Conservation (phyloP, 2,329 filamentous ascomycete species). For the Beauveria sp. region DNA sequence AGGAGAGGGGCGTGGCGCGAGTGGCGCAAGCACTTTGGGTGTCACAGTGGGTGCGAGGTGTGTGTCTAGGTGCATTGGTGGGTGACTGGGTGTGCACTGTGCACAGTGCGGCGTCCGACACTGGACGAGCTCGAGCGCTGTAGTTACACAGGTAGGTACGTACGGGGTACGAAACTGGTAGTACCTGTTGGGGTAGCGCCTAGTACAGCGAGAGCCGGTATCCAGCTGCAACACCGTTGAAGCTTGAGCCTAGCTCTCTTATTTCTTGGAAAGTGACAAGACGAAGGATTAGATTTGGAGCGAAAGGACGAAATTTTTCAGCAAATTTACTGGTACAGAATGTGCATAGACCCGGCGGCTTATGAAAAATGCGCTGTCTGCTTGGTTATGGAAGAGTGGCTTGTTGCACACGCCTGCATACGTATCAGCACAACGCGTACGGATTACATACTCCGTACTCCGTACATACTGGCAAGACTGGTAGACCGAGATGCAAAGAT, state of each 20-base stretch:
- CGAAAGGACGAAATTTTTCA: background rate
- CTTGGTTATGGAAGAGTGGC: background rate
- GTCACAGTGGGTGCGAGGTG: background rate
- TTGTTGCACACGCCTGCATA: background rate
- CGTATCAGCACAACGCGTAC: background rate
- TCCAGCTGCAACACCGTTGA: constrained; percentile 2
- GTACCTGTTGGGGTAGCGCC: background rate
- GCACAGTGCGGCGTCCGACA: too few species aligned
- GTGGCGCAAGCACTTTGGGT: background rate
- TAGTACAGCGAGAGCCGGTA: background rate
- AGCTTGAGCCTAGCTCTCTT: background rate
- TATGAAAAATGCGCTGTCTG: too few species aligned
- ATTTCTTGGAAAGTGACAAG: background rate
- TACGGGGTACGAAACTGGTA: too few species aligned
- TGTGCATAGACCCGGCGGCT: background rate
- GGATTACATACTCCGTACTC: too few species aligned
- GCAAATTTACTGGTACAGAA: background rate
- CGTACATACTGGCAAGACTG: background rate
- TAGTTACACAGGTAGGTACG: too few species aligned
- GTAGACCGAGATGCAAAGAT: background rate
- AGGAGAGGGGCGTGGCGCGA: background rate
- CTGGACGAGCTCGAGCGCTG: background rate
- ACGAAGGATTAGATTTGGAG: too few species aligned
- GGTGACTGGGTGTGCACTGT: too few species aligned
- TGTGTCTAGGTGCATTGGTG: background rate